A percentile compares a stretch with the other conserved stretches of the same genome.
These are phyloP conservation scores for Lojkania enalia DNA, from an alignment of 2,329 filamentous ascomycete species.

Conservation along the genomic window DNA sequence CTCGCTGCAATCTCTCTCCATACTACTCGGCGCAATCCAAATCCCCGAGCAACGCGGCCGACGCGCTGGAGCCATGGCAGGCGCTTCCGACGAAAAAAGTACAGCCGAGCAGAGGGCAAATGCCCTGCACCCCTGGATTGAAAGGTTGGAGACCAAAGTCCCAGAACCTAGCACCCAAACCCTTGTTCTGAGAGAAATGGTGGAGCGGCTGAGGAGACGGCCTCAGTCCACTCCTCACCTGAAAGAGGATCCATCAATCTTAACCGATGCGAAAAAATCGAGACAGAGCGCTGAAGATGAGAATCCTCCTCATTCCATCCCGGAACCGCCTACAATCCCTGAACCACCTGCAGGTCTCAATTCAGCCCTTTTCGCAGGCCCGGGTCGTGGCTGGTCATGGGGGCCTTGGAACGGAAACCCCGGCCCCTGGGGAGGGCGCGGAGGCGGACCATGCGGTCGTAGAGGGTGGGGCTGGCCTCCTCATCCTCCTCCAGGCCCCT, in stretches of 20 bases:
- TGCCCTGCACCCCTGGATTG: conserved; percentile 35
- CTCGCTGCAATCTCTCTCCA: conserved; percentile 27
- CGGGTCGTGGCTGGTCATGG: not conserved
- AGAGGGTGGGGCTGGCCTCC: not conserved
- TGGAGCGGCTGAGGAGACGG: conserved; percentile 9
- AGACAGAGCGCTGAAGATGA: conserved; percentile 9
- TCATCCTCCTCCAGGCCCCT: not conserved
- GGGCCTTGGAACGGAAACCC: not conserved
- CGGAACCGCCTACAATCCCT: conserved; percentile 11
- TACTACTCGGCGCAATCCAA: conserved; percentile 23
- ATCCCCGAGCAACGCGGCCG: conserved; percentile 30
- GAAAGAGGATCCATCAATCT: not conserved
- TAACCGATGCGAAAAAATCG: conserved; percentile 3
- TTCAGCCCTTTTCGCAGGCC: not conserved
- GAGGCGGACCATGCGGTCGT: not conserved
- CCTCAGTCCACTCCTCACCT: not conserved
- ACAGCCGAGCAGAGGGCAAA: conserved; percentile 24
- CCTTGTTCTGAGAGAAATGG: conserved; percentile 22
- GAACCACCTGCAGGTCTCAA: not conserved
- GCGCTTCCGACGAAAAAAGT: conserved; percentile 16
- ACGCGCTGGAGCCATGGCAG: conserved; percentile 22
- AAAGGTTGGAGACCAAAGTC: conserved; percentile 29
- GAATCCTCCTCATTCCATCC: conserved; percentile 33
- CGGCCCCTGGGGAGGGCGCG: not conserved
- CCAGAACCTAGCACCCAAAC: conserved; percentile 19